These are phyloP conservation scores for Cyphellophora europaea DNA, from an alignment of 2,329 filamentous ascomycete species.

Conservation along the genomic window DNA sequence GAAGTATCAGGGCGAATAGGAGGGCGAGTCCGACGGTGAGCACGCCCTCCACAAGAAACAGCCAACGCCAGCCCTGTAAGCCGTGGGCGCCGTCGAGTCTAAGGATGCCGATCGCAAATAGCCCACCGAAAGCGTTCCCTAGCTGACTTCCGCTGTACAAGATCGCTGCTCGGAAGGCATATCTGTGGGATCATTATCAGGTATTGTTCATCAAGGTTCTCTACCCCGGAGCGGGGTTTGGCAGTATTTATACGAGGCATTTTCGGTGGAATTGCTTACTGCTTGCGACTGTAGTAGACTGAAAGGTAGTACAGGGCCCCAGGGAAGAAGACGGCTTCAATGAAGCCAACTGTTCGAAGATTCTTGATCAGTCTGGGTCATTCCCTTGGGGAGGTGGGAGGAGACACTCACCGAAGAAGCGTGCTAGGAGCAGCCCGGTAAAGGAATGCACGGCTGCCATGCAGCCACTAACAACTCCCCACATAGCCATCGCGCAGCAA, in stretches of 20 bases:
- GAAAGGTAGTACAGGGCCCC: slow-evolving; percentile 32
- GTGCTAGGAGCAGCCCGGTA: slow-evolving; percentile 43
- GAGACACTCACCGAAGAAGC: too few relatives aligned
- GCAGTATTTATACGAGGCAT: too few relatives aligned
- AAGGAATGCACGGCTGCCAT: slow-evolving; percentile 46
- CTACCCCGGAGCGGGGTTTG: too few relatives aligned
- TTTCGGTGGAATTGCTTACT: too few relatives aligned
- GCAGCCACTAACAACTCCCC: slow-evolving; percentile 52
- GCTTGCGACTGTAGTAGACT: slow-evolving; percentile 31
- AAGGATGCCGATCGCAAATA: slow-evolving; percentile 49
- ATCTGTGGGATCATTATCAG: too few relatives aligned
- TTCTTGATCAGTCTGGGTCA: too few relatives aligned
- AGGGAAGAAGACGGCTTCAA: slow-evolving; percentile 53
- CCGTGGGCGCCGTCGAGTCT: slow-evolving; percentile 48
- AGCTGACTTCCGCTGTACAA: slow-evolving; percentile 48
- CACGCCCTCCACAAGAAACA: slow-evolving; percentile 62
- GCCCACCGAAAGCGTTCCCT: slow-evolving; percentile 52
- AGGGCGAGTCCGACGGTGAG: slow-evolving; percentile 55
- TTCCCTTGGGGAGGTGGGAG: too few relatives aligned
- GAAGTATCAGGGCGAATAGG: slow-evolving; percentile 49
- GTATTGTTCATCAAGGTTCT: slow-evolving; percentile 21
- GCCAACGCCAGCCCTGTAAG: slow-evolving; percentile 51
- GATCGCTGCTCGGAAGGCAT: slow-evolving; percentile 52
- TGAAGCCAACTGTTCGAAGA: too few relatives aligned
- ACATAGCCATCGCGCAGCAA: slow-evolving; percentile 46